These are phyloP conservation scores for Antitrichia curtipendula DNA, from an alignment of 225 moss, liverwort and hornwort genomes.

Conservation along the genomic window DNA sequence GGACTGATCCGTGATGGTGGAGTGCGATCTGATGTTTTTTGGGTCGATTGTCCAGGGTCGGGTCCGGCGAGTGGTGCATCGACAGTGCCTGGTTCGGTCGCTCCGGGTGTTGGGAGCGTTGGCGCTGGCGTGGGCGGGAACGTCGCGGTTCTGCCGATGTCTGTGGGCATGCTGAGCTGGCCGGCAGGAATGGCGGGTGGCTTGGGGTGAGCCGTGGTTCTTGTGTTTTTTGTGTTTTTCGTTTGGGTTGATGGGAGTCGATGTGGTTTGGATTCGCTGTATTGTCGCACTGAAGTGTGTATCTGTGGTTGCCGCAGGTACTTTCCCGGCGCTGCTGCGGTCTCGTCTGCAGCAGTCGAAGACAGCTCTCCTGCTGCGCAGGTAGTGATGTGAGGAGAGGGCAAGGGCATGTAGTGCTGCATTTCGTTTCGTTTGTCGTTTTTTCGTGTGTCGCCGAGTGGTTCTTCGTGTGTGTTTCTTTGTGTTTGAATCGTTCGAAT, in stretches of 20 bases:
- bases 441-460: not conserved
- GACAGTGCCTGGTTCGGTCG: conserved; percentile 17
- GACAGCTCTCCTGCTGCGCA: conserved; percentile 52
- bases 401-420: too few species aligned
- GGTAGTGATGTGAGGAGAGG: conserved; percentile 4
- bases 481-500: not conserved
- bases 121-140: conserved; percentile 21
- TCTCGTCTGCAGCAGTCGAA: conserved; percentile 17
- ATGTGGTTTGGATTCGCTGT: not conserved
- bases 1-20: not conserved
- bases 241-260: not conserved
- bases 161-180: conserved; percentile 61
- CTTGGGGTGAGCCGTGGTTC: conserved; percentile 1
- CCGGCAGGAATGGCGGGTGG: conserved; percentile 40
- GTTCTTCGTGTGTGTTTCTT: too few species aligned
- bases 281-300: not conserved
- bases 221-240: not conserved
- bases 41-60: not conserved
- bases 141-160: conserved; percentile 36
- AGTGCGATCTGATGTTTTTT: not conserved
- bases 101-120: conserved; percentile 3
- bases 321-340: conserved; percentile 17
- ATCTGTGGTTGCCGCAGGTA: conserved; percentile 4
- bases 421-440: not conserved
- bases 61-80: conserved; percentile 17